A percentile compares a stretch with the other conserved stretches of the same genome.
phyloP scores from a whole-genome alignment of 441 rosid species.

The Brassica balearica region DNA sequence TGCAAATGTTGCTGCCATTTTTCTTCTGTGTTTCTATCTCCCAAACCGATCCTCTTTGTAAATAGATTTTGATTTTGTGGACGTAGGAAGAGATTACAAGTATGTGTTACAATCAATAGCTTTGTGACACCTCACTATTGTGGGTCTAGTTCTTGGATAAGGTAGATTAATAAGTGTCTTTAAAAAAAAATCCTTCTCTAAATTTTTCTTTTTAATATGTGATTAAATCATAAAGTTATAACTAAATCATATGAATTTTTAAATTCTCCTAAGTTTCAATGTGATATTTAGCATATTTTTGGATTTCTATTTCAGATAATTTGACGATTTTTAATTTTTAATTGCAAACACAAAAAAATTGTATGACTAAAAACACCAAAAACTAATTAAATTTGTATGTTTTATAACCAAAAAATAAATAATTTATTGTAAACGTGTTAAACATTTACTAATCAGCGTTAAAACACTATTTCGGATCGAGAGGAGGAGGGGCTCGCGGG shows the following conservation, averaged over 20 bases:
- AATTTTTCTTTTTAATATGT: background rate
- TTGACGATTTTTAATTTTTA: no score
- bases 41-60: conserved; percentile 10
- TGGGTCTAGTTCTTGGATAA: conserved; percentile 42
- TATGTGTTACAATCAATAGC: conserved; percentile 31
- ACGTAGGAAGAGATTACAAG: conserved; percentile 29
- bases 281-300: background rate
- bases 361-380: background rate
- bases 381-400: background rate
- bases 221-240: background rate
- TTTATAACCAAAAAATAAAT: no score
- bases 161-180: conserved; percentile 12
- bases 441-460: background rate
- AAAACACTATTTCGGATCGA: background rate
- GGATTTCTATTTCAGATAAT: background rate
- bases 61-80: conserved; percentile 21
- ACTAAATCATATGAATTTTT: background rate
- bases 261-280: background rate
- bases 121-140: conserved; percentile 37
- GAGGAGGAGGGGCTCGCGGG: background rate
- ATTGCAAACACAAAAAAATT: background rate
- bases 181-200: background rate
- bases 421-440: no score
- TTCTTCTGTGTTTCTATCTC: conserved; percentile 12
- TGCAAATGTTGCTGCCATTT: conserved; percentile 72